Evolutionary conservation across 2,329 filamentous ascomycete genomes (phyloP), one percentile per base, ranked within the genome.

Genomic region (Penicillium paneum): DNA sequence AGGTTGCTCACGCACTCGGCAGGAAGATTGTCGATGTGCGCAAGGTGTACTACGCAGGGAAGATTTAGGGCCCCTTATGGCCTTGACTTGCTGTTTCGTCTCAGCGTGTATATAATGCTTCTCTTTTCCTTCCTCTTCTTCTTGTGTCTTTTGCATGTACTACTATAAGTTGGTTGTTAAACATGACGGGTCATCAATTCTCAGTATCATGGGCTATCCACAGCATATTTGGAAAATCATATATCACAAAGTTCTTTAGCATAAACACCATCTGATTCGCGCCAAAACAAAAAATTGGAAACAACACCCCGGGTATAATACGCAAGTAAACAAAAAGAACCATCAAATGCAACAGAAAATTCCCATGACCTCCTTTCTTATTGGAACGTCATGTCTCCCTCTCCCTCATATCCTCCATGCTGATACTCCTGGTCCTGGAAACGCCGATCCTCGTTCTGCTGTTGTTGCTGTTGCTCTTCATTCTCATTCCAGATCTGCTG

Each of bases 1-100:
- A 93, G 70, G 87, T 99, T 69, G 94, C 94, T 53, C 83, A 89
- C 46, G 93, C 91, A 49, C 80, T 92, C 61, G 93, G 94, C 57
- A 93, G 90, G 83, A 99, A 99, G 83, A 73, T 99, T 69, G 91
- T 99, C 32, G 94, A 99, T 78, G 90, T 93, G 61, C 82, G 94
- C 65, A 97, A 94, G 80, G 94, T 97, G 68, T 99, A 99, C 79
- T 97, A 97, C 76, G 91, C 90, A 49, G 91, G 91, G 36, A 82
- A 81, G 74, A 81, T 88, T 73, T 82, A 83, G 69, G 50, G 39
- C 17, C 45, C 36, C 38, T 40, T 17, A 21, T 42, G n/a, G 19
- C 32, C 57, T 40, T 52, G 15, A 47, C 55, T 52, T 49, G 49
- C 50, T 49, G 55, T 57, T 47, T 56, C 54, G 49, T 56, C 43